A percentile compares a stretch with the other conserved stretches of the same genome.
Evolutionary conservation across 805 yeast species (phyloP).

Genomic region (Kurtzmaniella fragi): DNA sequence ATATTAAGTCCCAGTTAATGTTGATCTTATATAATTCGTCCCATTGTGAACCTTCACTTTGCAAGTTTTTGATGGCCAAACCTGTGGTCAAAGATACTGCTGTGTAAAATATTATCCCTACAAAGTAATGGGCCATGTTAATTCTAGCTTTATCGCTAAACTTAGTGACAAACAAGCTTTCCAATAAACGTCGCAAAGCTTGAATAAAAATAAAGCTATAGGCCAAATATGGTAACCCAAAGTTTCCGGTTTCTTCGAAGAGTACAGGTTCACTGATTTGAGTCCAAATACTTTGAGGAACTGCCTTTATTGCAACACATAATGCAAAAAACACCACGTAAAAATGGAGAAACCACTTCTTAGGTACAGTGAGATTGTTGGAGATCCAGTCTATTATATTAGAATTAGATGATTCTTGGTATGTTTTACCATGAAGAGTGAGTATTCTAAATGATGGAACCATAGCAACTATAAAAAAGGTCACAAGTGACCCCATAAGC

Average conservation of each 20-base stretch:
- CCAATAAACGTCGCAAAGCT: slow-evolving; percentile 50
- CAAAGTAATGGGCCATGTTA: slow-evolving; percentile 61
- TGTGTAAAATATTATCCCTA: slow-evolving; percentile 57
- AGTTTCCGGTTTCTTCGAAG: slow-evolving; percentile 3
- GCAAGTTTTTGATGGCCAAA: slow-evolving; percentile 4
- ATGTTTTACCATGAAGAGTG: slow-evolving; percentile 19
- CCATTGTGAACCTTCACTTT: neutral
- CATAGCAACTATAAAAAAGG: slow-evolving; percentile 12
- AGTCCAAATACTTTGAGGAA: slow-evolving; percentile 4
- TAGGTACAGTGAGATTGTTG: slow-evolving; percentile 48
- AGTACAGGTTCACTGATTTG: neutral
- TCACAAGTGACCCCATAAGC: slow-evolving; percentile 3
- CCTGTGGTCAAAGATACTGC: slow-evolving; percentile 39
- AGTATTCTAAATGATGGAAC: slow-evolving; percentile 13
- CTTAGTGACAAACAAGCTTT: slow-evolving; percentile 46
- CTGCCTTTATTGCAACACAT: slow-evolving; percentile 10
- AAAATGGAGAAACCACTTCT: slow-evolving; percentile 58
- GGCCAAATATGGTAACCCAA: slow-evolving; percentile 10
- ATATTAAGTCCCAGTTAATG: too few relatives aligned
- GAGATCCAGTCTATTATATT: slow-evolving; percentile 9
- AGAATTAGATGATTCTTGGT: neutral
- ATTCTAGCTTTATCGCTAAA: slow-evolving; percentile 48
- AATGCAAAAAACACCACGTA: slow-evolving; percentile 43
- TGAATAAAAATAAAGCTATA: slow-evolving; percentile 37
- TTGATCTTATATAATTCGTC: neutral